These are phyloP conservation scores for Thermothelomyces thermophilus DNA, from an alignment of 2,329 filamentous ascomycete species.

Conservation along the genomic window DNA sequence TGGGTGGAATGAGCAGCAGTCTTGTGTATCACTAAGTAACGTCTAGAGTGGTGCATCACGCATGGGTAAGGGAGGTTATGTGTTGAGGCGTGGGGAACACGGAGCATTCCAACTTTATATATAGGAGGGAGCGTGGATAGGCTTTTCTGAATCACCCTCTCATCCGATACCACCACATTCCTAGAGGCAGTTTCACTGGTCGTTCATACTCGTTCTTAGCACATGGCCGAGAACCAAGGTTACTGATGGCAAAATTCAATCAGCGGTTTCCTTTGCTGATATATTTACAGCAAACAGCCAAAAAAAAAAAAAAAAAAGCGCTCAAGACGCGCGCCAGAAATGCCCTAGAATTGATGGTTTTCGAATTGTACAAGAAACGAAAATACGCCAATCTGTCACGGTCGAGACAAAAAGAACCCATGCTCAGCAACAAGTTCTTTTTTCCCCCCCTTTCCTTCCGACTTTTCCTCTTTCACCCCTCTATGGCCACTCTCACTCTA, in stretches of 20 bases:
- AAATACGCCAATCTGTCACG: too few species aligned
- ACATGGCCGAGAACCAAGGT: too few species aligned
- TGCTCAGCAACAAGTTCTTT: not conserved
- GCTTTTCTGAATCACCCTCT: too few species aligned
- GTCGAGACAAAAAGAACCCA: not conserved
- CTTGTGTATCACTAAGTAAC: not conserved
- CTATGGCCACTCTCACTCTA: too few species aligned
- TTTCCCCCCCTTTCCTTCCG: not conserved
- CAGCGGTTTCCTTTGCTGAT: too few species aligned
- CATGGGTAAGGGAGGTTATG: not conserved
- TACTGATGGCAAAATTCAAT: not conserved
- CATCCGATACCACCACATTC: too few species aligned
- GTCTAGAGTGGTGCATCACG: not conserved
- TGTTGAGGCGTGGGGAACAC: not conserved
- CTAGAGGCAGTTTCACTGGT: too few species aligned
- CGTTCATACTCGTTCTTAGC: too few species aligned
- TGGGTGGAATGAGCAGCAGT: not conserved
- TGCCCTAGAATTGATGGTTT: not conserved
- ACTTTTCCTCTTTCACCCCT: too few species aligned
- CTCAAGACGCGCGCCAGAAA: not conserved
- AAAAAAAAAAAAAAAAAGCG: not conserved
- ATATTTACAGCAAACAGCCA: too few species aligned
- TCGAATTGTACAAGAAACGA: not conserved
- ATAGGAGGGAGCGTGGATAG: too few species aligned
- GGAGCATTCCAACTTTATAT: not conserved